Evolutionary conservation across 768 basidiomycete genomes (phyloP), one percentile per base, ranked within the genome.

Genomic region (Lentinula sp.): DNA sequence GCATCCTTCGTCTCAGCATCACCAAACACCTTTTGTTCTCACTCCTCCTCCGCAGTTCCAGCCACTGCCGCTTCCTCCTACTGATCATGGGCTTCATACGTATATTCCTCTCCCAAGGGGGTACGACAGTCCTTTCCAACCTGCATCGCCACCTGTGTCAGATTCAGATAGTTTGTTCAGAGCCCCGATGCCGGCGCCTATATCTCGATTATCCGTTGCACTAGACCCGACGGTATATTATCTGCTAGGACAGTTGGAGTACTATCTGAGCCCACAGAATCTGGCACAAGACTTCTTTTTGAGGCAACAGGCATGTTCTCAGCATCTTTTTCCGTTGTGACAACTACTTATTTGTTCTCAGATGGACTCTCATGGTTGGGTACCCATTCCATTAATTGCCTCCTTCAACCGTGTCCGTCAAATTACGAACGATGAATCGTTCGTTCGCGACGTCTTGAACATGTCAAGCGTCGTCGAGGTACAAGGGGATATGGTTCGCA

Each of bases 351-450:
- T 43, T 59, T 52, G 64, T 10, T 50, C 53, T 20, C 66, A 96
- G 94, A 95, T 98, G 95, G 93, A 97, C 71, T 78, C 82, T 4
- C 77, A 82, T 60, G 95, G 95, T 9, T 98, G 92, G 92, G 86
- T 98, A 55, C 82, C 88, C 10, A 88, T 95, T 50, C 66, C 82
- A 13, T 76, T 94, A 56, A 80, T 98, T 60, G 89, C 92, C 1
- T 91, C 91, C 10, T 98, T 97, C 79, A 92, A 91, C 67, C 88
- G 95, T 45, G 83, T 96, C 59, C 82, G 79, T 66, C 79, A 78
- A 52, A 72, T 95, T 59, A 92, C 92, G 6, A 68, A 68, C 55
- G 82, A 87, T 55, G 63, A 71, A 20, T 75, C 81, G 28, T 73
- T 90, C 43, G 89, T 96, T 46, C 76, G 76, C 52, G 91, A 93